A percentile compares a stretch with the other conserved stretches of the same genome.
phyloP scores from a whole-genome alignment of 768 basidiomycete species.

The Mycena vulgaris region DNA sequence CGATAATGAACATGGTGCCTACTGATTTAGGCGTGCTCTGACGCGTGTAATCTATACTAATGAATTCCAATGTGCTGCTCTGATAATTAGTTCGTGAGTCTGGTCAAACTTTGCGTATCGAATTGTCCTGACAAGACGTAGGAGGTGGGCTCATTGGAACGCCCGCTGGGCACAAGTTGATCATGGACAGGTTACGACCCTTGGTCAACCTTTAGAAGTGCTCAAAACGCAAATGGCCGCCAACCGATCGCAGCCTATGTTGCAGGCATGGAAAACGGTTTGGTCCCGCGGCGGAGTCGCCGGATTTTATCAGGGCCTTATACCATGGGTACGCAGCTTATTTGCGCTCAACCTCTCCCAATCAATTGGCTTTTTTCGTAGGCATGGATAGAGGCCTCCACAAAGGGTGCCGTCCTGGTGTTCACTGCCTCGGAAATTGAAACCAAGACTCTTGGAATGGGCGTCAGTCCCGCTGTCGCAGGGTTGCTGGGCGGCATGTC shows the following conservation, averaged over 20 bases:
- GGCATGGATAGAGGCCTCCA: constrained; percentile 99
- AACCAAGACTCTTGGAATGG: constrained; percentile 71
- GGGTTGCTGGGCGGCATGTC: constrained; percentile 98
- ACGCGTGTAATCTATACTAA: constrained; percentile 27
- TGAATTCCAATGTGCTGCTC: constrained; percentile 9
- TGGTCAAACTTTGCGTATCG: background rate
- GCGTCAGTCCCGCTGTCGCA: constrained; percentile 84
- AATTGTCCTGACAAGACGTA: constrained; percentile 29
- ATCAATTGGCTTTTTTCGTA: constrained; percentile 47
- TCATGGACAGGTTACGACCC: constrained; percentile 86
- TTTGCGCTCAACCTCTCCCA: constrained; percentile 8
- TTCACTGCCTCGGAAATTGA: constrained; percentile 98
- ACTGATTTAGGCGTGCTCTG: constrained; percentile 33
- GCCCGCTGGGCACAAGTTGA: constrained; percentile 23
- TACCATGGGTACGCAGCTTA: constrained; percentile 85
- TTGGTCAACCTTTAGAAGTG: constrained; percentile 98
- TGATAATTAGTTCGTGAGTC: constrained; percentile 54
- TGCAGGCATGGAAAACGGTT: constrained; percentile 86
- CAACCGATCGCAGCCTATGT: constrained; percentile 93
- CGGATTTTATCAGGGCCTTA: constrained; percentile 98
- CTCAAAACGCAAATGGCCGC: constrained; percentile 99
- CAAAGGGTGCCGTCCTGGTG: constrained; percentile 96
- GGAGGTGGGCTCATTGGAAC: constrained; percentile 32
- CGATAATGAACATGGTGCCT: constrained; percentile 97
- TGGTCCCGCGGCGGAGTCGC: constrained; percentile 92